Evolutionary conservation across 176 grass and related monocot species (phyloP).

Genomic region (Eragrostis nindensis): DNA sequence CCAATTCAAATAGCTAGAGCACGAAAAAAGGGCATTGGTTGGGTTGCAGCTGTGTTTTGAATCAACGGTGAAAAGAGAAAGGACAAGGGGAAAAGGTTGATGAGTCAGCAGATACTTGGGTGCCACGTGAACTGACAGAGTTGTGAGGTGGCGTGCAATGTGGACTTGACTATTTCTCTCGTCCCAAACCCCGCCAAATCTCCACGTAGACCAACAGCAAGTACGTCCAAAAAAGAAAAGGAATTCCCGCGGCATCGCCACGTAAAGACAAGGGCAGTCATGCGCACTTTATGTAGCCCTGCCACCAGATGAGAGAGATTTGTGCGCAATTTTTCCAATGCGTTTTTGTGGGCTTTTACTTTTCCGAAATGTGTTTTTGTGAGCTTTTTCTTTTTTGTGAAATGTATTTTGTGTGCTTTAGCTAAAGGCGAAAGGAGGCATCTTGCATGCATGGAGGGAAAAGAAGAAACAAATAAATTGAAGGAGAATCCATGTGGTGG

Average conservation of each 20-base stretch:
- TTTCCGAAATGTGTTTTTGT: neutral
- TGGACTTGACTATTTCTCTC: constrained; percentile 10
- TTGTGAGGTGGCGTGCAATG: constrained; percentile 21
- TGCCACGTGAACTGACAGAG: neutral
- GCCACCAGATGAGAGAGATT: too few species aligned
- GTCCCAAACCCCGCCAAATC: neutral
- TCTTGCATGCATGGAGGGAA: neutral
- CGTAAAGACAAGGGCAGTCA: neutral
- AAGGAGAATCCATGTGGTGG: neutral
- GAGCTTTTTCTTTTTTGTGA: too few species aligned
- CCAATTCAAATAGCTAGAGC: too few species aligned
- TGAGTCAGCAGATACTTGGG: neutral
- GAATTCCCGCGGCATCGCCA: too few species aligned
- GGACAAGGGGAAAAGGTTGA: neutral
- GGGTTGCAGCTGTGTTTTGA: neutral
- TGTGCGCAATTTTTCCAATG: too few species aligned
- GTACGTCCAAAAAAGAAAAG: neutral
- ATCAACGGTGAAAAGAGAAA: neutral
- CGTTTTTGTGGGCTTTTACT: neutral
- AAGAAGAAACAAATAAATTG: neutral
- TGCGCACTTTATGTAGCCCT: neutral
- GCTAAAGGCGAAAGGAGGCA: neutral
- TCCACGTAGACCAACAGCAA: neutral
- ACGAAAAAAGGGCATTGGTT: too few species aligned
- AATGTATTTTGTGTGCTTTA: neutral